Base-by-base conservation (phyloP, 1,284 basidiomycete species). In the Taiwanofungus camphoratus region DNA sequence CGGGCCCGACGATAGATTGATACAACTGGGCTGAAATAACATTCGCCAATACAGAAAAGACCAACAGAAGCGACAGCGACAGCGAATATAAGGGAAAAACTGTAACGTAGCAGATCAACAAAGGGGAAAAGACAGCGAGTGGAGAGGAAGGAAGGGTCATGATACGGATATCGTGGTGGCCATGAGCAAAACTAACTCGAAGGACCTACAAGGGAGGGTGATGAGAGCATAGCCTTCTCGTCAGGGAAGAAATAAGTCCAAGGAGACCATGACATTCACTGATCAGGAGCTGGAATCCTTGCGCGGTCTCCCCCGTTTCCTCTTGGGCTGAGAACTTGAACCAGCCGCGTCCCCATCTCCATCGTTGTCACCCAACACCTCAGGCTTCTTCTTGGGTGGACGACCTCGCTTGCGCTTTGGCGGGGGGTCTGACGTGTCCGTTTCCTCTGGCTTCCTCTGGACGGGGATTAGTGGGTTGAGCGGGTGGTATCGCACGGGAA, bases 281-380 rank as follows among this genome's bases (percentile, higher is more conserved):
- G 34, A 21, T 44, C 41, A 41, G 30, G 42, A 29, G 36, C 50
- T 55, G 47, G 58, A 52, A 36, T 58, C 56, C 75, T 87, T 87
- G 58, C 78, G 76, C 55, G 83, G 84, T 54, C 83, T 73, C 40
- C 82, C 83, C 52, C 80, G 70, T 68, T 78, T 87, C 74, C 71
- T 81, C 75, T 78, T 83, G 45, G 64, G 60, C 16, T 46, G 36
- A 5, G 47, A 37, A 34, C 48, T 52, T n/a, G 58, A 44, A 36
- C 57, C 56, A 18, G 52, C 55, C 24, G 54, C 52, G 24, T 48
- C 45, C 36, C 53, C 58, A 19, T 54, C 46, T 33, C 52, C 60
- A 52, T 62, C 61, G 24, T 66, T 64, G 15, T 65, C 66, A 44
- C 66, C 69, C 34, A 66, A 62, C 19, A 59, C 44, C 37, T 59